phyloP scores from a whole-genome alignment of 129 eudicot species.

The Gnaphalium uliginosum region DNA sequence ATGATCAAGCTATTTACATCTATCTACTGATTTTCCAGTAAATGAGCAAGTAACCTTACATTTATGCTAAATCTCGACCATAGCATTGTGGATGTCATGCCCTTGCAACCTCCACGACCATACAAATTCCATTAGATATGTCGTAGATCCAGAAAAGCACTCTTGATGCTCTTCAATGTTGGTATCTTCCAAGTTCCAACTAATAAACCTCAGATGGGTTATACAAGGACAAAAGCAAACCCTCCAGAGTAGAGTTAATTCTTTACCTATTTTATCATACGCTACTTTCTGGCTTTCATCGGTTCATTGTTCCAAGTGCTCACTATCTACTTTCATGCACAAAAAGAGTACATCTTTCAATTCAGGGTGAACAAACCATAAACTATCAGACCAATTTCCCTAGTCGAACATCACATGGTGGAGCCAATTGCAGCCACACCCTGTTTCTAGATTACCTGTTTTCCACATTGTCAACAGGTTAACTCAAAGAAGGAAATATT shows the following conservation, averaged over 20 bases:
- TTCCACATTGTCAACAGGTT: conserved; percentile 35
- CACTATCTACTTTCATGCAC: background rate
- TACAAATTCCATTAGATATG: background rate
- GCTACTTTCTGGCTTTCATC: background rate
- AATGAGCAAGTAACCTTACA: background rate
- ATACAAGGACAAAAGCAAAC: background rate
- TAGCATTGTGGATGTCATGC: background rate
- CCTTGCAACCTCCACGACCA: background rate
- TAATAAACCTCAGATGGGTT: too few relatives aligned
- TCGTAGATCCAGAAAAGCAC: background rate
- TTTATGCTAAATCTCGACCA: background rate
- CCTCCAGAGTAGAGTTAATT: background rate
- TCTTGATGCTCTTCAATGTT: background rate
- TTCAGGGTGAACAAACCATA: background rate
- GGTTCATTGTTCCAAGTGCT: conserved; percentile 6
- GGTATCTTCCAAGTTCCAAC: background rate
- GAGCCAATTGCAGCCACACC: conserved; percentile 25
- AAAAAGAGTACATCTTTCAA: background rate
- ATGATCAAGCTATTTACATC: background rate
- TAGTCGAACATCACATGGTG: background rate
- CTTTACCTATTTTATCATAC: conserved; percentile 13
- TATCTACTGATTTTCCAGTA: too few relatives aligned
- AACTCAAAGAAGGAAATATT: conserved; percentile 14
- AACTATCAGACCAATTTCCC: background rate
- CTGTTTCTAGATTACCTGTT: conserved; percentile 33